Conservation (phyloP, 495 filamentous ascomycete genomes). For the Pseudotulostoma volvatum region DNA sequence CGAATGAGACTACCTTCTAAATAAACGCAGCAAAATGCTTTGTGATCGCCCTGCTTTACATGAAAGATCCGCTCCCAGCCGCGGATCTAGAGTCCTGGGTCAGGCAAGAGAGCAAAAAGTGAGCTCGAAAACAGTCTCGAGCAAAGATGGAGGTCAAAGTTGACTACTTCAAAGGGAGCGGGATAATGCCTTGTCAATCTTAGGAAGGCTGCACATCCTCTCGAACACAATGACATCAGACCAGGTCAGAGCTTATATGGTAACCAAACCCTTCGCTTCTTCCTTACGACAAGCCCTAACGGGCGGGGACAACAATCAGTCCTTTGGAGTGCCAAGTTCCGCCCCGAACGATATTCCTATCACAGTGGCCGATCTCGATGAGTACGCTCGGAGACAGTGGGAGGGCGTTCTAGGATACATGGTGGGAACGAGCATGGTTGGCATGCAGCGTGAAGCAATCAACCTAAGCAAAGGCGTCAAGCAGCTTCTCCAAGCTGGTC, state of each 20-base stretch:
- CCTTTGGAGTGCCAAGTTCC: slow-evolving; percentile 71
- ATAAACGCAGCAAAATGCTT: slow-evolving; percentile 63
- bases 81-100: slow-evolving; percentile 75
- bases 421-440: slow-evolving; percentile 51
- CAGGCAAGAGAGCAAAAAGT: slow-evolving; percentile 52
- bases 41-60: slow-evolving; percentile 86
- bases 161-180: slow-evolving; percentile 38
- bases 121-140: slow-evolving; percentile 6
- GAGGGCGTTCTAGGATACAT: slow-evolving; percentile 92
- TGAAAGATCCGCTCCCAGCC: slow-evolving; percentile 56
- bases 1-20: slow-evolving; percentile 9
- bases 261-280: slow-evolving; percentile 58
- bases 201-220: slow-evolving; percentile 72
- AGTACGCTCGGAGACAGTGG: slow-evolving; percentile 78
- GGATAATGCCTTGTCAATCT: slow-evolving; percentile 64
- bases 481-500: slow-evolving; percentile 56
- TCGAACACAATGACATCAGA: slow-evolving; percentile 40
- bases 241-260: slow-evolving; percentile 45
- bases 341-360: slow-evolving; percentile 40
- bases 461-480: slow-evolving; percentile 67
- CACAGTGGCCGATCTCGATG: slow-evolving; percentile 56
- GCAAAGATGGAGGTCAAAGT: neutral
- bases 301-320: slow-evolving; percentile 67
- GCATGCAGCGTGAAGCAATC: slow-evolving; percentile 25
- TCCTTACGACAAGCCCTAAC: slow-evolving; percentile 73